Evolutionary conservation across 2,329 filamentous ascomycete species (phyloP).

Genomic region (Aaosphaeria pasadenensis): DNA sequence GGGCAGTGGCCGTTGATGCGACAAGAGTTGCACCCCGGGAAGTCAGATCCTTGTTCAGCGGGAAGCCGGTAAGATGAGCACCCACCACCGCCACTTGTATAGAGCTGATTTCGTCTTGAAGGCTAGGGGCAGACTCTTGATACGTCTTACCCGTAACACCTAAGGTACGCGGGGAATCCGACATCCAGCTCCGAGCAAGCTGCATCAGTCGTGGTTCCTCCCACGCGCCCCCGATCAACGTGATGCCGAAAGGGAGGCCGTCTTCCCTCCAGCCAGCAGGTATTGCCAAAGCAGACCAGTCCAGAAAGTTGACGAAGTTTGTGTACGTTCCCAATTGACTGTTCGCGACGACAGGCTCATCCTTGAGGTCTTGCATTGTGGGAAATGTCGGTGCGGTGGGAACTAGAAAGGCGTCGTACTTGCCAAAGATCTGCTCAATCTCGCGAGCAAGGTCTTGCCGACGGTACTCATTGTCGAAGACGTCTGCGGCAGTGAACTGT

Average conservation of each 20-base stretch:
- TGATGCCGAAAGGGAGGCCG: slow-evolving; percentile 41
- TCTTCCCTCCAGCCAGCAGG: slow-evolving; percentile 44
- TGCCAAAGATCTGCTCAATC: slow-evolving; percentile 24
- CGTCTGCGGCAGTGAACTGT: slow-evolving; percentile 28
- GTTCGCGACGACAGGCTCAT: slow-evolving; percentile 54
- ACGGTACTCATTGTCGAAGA: slow-evolving; percentile 30
- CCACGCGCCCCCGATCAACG: slow-evolving; percentile 37
- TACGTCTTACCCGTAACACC: too few relatives aligned
- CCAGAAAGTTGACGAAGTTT: slow-evolving; percentile 60
- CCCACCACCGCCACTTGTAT: background rate
- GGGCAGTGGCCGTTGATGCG: background rate
- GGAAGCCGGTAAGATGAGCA: background rate
- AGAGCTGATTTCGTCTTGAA: too few relatives aligned
- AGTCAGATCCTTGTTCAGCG: background rate
- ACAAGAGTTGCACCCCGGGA: background rate
- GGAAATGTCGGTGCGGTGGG: slow-evolving; percentile 52
- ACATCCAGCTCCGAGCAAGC: slow-evolving; percentile 27
- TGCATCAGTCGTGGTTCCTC: slow-evolving; percentile 41
- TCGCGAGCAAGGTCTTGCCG: slow-evolving; percentile 28
- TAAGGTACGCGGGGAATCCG: too few relatives aligned
- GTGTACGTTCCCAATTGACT: slow-evolving; percentile 50
- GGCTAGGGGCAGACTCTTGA: too few relatives aligned
- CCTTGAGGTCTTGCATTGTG: slow-evolving; percentile 50
- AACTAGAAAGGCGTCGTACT: slow-evolving; percentile 43
- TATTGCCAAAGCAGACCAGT: slow-evolving; percentile 46